A percentile compares a stretch with the other conserved stretches of the same genome.
Evolutionary conservation across 495 filamentous ascomycete species (phyloP).

Genomic region (Aspergillus sclerotiicarbonarius): DNA sequence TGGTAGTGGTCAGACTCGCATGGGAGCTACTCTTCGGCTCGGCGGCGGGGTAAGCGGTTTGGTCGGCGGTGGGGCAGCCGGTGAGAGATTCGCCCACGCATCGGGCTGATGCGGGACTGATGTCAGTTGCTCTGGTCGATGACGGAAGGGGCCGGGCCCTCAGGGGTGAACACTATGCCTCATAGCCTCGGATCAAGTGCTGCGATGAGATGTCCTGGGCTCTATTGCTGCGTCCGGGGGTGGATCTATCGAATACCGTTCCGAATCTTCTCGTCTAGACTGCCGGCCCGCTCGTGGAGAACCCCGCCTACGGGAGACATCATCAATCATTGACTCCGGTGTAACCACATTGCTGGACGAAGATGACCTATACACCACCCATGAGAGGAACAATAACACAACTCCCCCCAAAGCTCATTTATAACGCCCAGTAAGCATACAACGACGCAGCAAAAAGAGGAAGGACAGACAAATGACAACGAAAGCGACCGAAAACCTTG

Average conservation of each 20-base stretch:
- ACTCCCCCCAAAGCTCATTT: constrained; percentile 8
- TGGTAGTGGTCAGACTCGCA: constrained; percentile 7
- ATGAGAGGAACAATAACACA: constrained; percentile 5
- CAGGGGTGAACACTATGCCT: constrained; percentile 14
- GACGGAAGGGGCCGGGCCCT: constrained; percentile 37
- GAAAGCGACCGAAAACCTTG: constrained; percentile 1
- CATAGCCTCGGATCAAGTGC: constrained; percentile 38
- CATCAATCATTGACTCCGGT: background rate
- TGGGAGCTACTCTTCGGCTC: background rate
- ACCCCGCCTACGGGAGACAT: background rate
- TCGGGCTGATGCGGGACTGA: constrained; percentile 53
- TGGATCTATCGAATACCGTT: background rate
- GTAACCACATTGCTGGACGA: constrained; percentile 4
- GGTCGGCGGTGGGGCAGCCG: constrained; percentile 34
- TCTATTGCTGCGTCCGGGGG: no score
- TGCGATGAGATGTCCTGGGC: no score
- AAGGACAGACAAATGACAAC: constrained; percentile 2
- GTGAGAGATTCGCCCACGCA: constrained; percentile 28
- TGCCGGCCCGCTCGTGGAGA: background rate
- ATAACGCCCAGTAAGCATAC: constrained; percentile 19
- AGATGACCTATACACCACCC: constrained; percentile 15
- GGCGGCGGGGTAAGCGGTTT: constrained; percentile 28
- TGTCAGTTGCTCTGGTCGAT: constrained; percentile 36
- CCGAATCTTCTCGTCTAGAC: background rate
- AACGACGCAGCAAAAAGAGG: constrained; percentile 6